Conservation (phyloP, 108 stramenopile genomes). For the Skeletonema grethae region DNA sequence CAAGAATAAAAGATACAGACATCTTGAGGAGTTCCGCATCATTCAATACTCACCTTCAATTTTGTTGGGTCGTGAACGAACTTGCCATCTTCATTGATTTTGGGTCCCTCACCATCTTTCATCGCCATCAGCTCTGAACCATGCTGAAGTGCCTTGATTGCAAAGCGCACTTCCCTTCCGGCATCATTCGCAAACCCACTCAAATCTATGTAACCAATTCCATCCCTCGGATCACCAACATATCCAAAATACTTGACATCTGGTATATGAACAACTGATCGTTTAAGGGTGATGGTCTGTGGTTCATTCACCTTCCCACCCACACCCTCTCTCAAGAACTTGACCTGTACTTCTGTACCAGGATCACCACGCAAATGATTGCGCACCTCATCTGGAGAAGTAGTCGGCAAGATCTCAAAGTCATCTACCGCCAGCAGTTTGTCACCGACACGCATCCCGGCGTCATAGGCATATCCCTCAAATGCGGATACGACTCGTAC, state of each 20-base stretch:
- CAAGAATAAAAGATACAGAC: not conserved
- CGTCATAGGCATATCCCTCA: conserved; percentile 86
- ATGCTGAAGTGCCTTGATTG: conserved; percentile 71
- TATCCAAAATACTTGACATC: conserved; percentile 86
- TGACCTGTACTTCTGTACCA: conserved; percentile 75
- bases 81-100: not conserved
- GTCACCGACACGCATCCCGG: conserved; percentile 84
- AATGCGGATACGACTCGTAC: conserved; percentile 91
- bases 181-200: conserved; percentile 89
- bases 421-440: conserved; percentile 80
- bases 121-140: conserved; percentile 59
- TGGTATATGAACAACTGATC: conserved; percentile 75
- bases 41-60: conserved; percentile 45
- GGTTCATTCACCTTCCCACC: conserved; percentile 53
- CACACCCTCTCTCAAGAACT: conserved; percentile 74
- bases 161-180: conserved; percentile 80
- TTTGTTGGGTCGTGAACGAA: conserved; percentile 31
- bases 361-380: conserved; percentile 89
- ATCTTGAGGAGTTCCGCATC: not conserved
- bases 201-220: conserved; percentile 92
- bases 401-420: conserved; percentile 45
- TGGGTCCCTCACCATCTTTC: conserved; percentile 37
- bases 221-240: conserved; percentile 77
- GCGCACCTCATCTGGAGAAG: conserved; percentile 84
- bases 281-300: conserved; percentile 68